phyloP scores from a whole-genome alignment of 2,329 filamentous ascomycete genomes.

The Onygenales sp. region DNA sequence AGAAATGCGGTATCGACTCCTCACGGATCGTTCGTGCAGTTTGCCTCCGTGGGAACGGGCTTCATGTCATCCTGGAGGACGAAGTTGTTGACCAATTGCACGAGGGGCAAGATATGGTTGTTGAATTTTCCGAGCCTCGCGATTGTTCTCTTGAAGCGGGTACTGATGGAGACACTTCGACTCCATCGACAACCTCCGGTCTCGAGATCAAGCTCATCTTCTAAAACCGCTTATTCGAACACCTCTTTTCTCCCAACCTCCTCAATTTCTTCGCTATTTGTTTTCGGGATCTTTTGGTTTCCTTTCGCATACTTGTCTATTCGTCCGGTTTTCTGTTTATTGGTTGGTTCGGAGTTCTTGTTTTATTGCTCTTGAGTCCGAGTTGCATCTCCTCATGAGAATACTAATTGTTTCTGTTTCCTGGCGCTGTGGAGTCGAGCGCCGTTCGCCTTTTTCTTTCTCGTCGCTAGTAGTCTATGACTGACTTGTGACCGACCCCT shows the following conservation, averaged over 20 bases:
- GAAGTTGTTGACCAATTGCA: slow-evolving; percentile 73
- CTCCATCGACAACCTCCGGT: slow-evolving; percentile 4
- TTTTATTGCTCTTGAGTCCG: background rate
- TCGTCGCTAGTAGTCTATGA: no score
- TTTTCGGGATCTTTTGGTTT: slow-evolving; percentile 13
- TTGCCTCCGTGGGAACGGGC: slow-evolving; percentile 61
- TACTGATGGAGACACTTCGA: slow-evolving; percentile 7
- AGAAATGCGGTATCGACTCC: slow-evolving; percentile 73
- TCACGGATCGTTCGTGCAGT: slow-evolving; percentile 61
- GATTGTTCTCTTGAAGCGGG: slow-evolving; percentile 19
- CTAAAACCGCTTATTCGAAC: background rate
- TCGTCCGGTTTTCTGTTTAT: background rate
- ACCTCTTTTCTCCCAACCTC: background rate
- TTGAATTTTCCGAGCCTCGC: slow-evolving; percentile 57
- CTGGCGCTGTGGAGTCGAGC: no score
- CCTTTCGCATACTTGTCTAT: background rate
- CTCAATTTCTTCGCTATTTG: slow-evolving; percentile 3
- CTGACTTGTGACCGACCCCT: no score
- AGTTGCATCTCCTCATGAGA: background rate
- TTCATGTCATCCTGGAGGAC: slow-evolving; percentile 83
- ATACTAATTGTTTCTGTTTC: background rate
- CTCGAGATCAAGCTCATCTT: slow-evolving; percentile 10
- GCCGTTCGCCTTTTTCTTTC: no score
- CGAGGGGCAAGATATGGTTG: slow-evolving; percentile 84
- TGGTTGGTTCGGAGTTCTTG: background rate